phyloP scores from a whole-genome alignment of 2,329 filamentous ascomycete species.

The Dothideomycetidae sp. region DNA sequence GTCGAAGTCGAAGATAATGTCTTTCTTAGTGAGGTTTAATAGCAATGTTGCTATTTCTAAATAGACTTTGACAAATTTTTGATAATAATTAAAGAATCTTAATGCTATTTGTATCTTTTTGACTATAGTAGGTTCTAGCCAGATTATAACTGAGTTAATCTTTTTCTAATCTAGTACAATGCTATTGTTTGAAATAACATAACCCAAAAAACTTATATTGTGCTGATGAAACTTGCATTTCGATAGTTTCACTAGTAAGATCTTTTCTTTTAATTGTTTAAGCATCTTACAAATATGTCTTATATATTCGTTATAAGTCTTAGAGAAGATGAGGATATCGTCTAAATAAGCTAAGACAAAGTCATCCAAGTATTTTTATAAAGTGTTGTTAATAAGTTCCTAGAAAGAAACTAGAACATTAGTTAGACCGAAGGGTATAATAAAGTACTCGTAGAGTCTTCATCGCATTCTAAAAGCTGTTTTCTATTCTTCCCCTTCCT shows the following conservation, averaged over 20 bases:
- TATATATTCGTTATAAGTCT: constrained; percentile 9
- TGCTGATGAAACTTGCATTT: constrained; percentile 12
- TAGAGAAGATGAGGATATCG: constrained; percentile 21
- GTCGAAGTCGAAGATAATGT: background rate
- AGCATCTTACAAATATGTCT: constrained; percentile 2
- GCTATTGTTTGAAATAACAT: constrained; percentile 8
- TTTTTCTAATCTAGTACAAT: constrained; percentile 4
- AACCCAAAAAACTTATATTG: background rate
- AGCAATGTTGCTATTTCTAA: constrained; percentile 1
- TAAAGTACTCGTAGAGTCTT: constrained; percentile 15
- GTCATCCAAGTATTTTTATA: constrained; percentile 12
- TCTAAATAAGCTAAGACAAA: constrained; percentile 19
- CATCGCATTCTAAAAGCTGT: constrained; percentile 15
- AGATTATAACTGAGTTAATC: constrained; percentile 4
- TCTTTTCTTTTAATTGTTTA: constrained; percentile 4
- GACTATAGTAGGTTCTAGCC: constrained; percentile 2
- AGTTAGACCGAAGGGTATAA: constrained; percentile 17
- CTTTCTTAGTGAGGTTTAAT: constrained; percentile 2
- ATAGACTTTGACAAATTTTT: background rate
- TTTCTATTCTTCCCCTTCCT: constrained; percentile 15
- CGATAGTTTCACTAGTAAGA: constrained; percentile 9
- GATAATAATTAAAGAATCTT: constrained; percentile 12
- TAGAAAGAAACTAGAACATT: constrained; percentile 18
- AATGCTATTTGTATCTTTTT: constrained; percentile 10
- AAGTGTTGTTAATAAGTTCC: constrained; percentile 16